Conservation (phyloP, 768 basidiomycete genomes). For the Gymnopilus junonius region DNA sequence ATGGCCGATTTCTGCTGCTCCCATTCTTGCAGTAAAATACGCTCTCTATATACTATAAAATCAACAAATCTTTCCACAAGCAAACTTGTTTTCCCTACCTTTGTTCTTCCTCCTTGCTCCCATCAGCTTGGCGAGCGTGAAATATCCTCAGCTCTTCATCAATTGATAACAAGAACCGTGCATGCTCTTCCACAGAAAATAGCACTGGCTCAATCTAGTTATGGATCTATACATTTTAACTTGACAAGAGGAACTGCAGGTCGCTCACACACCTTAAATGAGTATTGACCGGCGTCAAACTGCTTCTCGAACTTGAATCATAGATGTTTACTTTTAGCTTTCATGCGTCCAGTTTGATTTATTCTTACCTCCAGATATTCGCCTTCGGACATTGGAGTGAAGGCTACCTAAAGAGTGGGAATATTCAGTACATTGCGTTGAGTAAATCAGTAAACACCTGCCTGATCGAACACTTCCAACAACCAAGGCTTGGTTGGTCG, state of each 20-base stretch:
- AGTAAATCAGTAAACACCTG: slow-evolving; percentile 18
- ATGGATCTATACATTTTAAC: background rate
- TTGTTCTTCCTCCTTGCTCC: slow-evolving; percentile 41
- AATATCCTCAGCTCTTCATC: slow-evolving; percentile 46
- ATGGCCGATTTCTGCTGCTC: slow-evolving; percentile 19
- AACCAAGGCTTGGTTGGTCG: slow-evolving; percentile 58
- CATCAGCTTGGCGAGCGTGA: slow-evolving; percentile 41
- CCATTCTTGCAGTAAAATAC: slow-evolving; percentile 47
- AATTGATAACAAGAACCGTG: slow-evolving; percentile 43
- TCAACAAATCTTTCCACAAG: background rate
- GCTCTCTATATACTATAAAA: slow-evolving; percentile 37
- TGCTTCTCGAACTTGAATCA: slow-evolving; percentile 52
- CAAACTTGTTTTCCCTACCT: slow-evolving; percentile 31
- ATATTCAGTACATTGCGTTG: background rate
- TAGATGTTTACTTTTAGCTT: no score
- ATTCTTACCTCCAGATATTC: slow-evolving; percentile 51
- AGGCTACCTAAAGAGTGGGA: slow-evolving; percentile 45
- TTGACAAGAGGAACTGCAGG: background rate
- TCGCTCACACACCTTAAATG: slow-evolving; percentile 44
- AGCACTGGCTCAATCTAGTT: slow-evolving; percentile 49
- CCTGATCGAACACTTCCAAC: slow-evolving; percentile 66
- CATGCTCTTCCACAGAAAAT: slow-evolving; percentile 60
- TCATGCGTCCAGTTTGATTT: no score
- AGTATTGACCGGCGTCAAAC: slow-evolving; percentile 58
- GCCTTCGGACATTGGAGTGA: slow-evolving; percentile 50